Evolutionary conservation across 2,329 filamentous ascomycete genomes (phyloP), one percentile per base, ranked within the genome.

Genomic region (Exophiala aquamarina): DNA sequence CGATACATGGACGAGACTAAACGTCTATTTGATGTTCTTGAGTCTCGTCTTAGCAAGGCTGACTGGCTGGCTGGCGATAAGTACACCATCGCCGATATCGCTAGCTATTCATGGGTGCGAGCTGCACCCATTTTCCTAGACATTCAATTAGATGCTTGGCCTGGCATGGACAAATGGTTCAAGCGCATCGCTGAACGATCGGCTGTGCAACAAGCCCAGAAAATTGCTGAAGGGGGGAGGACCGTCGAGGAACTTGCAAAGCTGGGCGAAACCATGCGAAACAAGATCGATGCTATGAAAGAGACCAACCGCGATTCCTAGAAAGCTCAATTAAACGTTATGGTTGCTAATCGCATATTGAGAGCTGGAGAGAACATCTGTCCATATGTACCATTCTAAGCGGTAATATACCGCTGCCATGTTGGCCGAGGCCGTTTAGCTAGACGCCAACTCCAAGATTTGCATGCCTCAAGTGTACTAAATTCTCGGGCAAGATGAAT

Each of bases 1-100:
- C 65, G 73, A n/a, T 76, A 74, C 51, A 64, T 69, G 31, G 70
- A 71, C 20, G 74, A 76, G 57, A 74, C 72, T 3, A 72, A 69
- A 51, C 68, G 74, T 3, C 62, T 77, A 3, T 75, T 71, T 54
- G 60, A 64, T 15, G 71, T 76, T 11, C 65, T 76, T 4, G 69
- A 76, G 21, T 64, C 65, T 20, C 65, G 70, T 1, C 60, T 76
- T 3, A 50, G 58, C 33, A 63, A 66, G 20, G 68, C 66, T 6
- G 61, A 69, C 3, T 77, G 70, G 62, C 58, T 75, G 1, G 71
- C 73, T 1, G 72, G 73, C 1, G 55, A 64, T 21, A 74, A 73
- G 50, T 74, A 69, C 49, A 73, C 67, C 1, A 72, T 76, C 50
- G 73, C 72, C 8, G 73, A 76, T 52, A 66, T 75, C 35, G 69